Percentiles rank a stretch among this genome's conserved stretches.
Evolutionary conservation across 192 early-diverging fungal species (phyloP).

Genomic region (Chytriomyces confervae): DNA sequence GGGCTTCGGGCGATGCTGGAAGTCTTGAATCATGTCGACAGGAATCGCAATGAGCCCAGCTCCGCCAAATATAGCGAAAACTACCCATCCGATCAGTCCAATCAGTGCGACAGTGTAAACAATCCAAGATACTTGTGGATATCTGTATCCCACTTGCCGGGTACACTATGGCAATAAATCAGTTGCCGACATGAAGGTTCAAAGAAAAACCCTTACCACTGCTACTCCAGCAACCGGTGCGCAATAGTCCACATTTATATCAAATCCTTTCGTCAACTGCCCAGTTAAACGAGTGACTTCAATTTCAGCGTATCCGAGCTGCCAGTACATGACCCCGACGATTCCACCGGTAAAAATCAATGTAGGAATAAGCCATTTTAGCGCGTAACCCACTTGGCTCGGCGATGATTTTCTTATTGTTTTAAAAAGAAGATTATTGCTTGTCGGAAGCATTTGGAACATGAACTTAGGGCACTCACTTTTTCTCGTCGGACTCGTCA

Average conservation of each 20-base stretch:
- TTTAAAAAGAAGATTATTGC: background rate
- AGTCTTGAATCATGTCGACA: slow-evolving; percentile 58
- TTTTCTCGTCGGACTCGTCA: slow-evolving; percentile 51
- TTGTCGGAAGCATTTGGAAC: background rate
- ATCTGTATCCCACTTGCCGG: slow-evolving; percentile 37
- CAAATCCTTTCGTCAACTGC: slow-evolving; percentile 22
- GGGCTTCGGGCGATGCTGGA: slow-evolving; percentile 59
- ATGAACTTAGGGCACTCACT: slow-evolving; percentile 25
- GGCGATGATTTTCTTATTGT: slow-evolving; percentile 33
- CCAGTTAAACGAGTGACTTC: slow-evolving; percentile 33
- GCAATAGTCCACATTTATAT: slow-evolving; percentile 39
- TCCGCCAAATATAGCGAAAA: slow-evolving; percentile 65
- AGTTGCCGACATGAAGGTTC: background rate
- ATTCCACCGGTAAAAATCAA: slow-evolving; percentile 50
- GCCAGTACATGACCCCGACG: slow-evolving; percentile 56
- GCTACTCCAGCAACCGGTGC: background rate
- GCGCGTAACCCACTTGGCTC: slow-evolving; percentile 54
- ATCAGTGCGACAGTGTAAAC: slow-evolving; percentile 64
- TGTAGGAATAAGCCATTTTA: slow-evolving; percentile 63
- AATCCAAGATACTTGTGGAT: slow-evolving; percentile 53
- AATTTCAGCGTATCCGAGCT: slow-evolving; percentile 55
- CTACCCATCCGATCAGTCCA: slow-evolving; percentile 59
- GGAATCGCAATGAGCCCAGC: slow-evolving; percentile 62
- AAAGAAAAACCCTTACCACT: slow-evolving; percentile 24
- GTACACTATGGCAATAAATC: slow-evolving; percentile 29